Evolutionary conservation across 306 rosid genomes (phyloP), one percentile per base, ranked within the genome.

Genomic region (Cucumis hystrix): DNA sequence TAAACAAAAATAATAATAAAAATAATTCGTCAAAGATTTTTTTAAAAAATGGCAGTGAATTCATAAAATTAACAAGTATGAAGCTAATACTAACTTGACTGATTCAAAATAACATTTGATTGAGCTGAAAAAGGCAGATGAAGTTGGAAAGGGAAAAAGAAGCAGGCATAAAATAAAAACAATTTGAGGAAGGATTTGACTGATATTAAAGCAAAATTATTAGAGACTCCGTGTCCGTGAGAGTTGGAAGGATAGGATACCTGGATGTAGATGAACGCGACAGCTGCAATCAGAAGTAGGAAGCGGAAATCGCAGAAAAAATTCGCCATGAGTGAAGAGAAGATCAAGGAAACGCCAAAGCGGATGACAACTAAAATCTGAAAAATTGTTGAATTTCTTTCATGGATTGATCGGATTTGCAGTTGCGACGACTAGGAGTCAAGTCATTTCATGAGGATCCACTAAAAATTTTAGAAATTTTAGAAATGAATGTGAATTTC

Each of bases 201-300:
- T 52, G 8, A 8, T 52, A 52, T 5, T 52, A 52, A 16, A 52
- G 57, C 57, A 16, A 52, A 52, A 16, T 16, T 51, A 47, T 54
- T 47, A 76, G 40, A 69, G 70, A 78, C n/a, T 47, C 54, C 33
- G 51, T 58, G 16, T 47, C 54, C 33, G 43, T 58, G 75, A 66
- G 78, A 80, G 74, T 78, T 70, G 61, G 49, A 39, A 55, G 43
- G 28, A 39, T 7, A 55, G 43, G 28, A 39, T 7, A 93, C 97
- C 97, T 94, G 98, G 81, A 94, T 87, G 74, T 86, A 92, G 95
- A 94, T 86, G 89, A 91, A 94, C 71, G 86, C 89, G 47, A 64
- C 86, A 23, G 97, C 95, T 15, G 97, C 96, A 64, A 91, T 69
- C 45, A 94, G 78, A 30, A 94, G 92, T 66, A 91, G 93, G 78